Percentiles rank a stretch among this genome's conserved stretches.
Conservation (phyloP, 208 protist genomes). For the Crithidia mellificae region DNA sequence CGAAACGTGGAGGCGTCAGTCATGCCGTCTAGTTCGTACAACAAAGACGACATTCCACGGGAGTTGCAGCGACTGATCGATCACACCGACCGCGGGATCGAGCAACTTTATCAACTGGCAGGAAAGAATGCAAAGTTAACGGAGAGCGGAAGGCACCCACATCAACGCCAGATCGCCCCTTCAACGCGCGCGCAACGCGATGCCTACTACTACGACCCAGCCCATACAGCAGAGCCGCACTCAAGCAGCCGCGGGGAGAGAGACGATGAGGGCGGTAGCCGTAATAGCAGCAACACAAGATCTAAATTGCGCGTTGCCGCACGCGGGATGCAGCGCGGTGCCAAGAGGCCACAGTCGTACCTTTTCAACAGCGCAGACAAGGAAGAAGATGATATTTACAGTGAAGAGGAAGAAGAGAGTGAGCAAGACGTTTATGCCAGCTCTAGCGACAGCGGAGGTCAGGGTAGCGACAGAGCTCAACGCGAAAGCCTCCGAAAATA, state of each 20-base stretch:
- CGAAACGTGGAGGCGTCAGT: no score
- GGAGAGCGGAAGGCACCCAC: not conserved
- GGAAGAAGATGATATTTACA: not conserved
- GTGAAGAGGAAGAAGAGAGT: not conserved
- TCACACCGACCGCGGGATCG: slow-evolving; percentile 66
- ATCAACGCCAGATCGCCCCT: not conserved
- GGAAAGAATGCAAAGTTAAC: slow-evolving; percentile 12
- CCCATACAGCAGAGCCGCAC: not conserved
- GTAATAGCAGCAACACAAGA: no score
- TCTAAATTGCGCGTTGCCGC: no score
- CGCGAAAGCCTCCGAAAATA: no score
- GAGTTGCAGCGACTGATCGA: slow-evolving; percentile 56
- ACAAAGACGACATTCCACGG: slow-evolving; percentile 31
- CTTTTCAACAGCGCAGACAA: not conserved
- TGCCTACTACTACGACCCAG: slow-evolving; percentile 9
- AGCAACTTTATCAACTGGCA: slow-evolving; percentile 58
- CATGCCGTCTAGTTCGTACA: slow-evolving; percentile 22
- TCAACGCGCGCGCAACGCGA: slow-evolving; percentile 4
- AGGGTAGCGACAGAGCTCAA: no score
- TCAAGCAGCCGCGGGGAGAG: no score
- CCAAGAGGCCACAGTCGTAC: no score
- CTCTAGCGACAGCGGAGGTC: no score
- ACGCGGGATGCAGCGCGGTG: no score
- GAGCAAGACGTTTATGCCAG: no score
- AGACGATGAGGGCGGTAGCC: no score